phyloP scores from a whole-genome alignment of 1,284 basidiomycete species.

The Boletus subluridellus region DNA sequence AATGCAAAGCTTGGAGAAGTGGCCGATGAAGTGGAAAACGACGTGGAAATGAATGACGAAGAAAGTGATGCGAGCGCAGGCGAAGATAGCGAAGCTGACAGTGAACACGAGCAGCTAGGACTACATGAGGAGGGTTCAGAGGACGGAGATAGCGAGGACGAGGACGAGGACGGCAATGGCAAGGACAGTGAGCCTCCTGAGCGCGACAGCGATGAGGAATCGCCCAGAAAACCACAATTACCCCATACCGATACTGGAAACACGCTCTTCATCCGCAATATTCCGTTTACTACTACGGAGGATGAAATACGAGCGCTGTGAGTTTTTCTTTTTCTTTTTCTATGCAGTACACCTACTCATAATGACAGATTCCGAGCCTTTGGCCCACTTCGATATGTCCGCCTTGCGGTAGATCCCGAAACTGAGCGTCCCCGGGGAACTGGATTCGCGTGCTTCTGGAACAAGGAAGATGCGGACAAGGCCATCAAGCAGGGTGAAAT shows the following conservation, averaged over 20 bases:
- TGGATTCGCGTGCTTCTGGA: constrained; percentile 98
- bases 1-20: constrained; percentile 53
- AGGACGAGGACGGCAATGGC: constrained; percentile 34
- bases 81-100: constrained; percentile 23
- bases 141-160: constrained; percentile 34
- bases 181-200: constrained; percentile 45
- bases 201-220: constrained; percentile 39
- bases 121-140: constrained; percentile 42
- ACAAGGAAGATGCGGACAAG: constrained; percentile 83
- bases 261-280: constrained; percentile 92
- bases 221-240: constrained; percentile 63
- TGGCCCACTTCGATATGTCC: constrained; percentile 90
- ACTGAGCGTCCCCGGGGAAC: constrained; percentile 90
- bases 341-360: constrained; percentile 4
- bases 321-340: constrained; percentile 28
- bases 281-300: constrained; percentile 90
- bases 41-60: constrained; percentile 38
- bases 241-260: constrained; percentile 82
- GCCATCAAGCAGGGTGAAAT: constrained; percentile 81
- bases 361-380: constrained; percentile 72
- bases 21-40: constrained; percentile 33
- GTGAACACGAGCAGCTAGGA: constrained; percentile 40
- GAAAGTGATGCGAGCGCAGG: constrained; percentile 33
- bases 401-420: constrained; percentile 83
- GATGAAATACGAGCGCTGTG: constrained; percentile 83